These are phyloP conservation scores for Lathyrus aphaca DNA, from an alignment of 306 rosid species.

Conservation along the genomic window DNA sequence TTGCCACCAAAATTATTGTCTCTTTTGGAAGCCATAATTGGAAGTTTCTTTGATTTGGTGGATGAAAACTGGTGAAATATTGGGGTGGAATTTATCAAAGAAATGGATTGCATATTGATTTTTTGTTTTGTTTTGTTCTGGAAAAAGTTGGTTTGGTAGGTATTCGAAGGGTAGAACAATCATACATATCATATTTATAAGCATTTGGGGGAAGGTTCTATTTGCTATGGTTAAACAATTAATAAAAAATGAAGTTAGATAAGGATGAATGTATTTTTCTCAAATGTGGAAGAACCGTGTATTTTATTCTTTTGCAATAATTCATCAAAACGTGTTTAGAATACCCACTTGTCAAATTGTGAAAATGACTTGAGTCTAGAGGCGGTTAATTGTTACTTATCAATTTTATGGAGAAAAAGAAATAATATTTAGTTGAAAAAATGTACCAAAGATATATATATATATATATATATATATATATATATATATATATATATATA, in stretches of 20 bases:
- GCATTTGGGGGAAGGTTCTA: constrained; percentile 10
- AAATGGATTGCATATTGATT: constrained; percentile 37
- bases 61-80: constrained; percentile 33
- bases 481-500: no score
- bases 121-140: not conserved
- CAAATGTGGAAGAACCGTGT: constrained; percentile 32
- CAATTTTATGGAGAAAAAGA: no score
- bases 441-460: no score
- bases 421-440: no score
- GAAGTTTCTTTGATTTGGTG: not conserved
- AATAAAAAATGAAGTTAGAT: not conserved
- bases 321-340: no score
- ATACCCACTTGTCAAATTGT: no score
- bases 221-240: not conserved
- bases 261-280: no score
- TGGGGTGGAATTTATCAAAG: constrained; percentile 13
- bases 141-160: constrained; percentile 2
- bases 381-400: no score
- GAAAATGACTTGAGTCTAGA: no score
- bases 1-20: constrained; percentile 41
- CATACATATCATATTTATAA: constrained; percentile 26
- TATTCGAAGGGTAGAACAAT: constrained; percentile 2
- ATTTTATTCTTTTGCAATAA: not conserved
- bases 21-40: constrained; percentile 31
- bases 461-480: no score